Evolutionary conservation across 2,329 filamentous ascomycete genomes (phyloP), one percentile per base, ranked within the genome.

Genomic region (Talaromyces amestolkiae): DNA sequence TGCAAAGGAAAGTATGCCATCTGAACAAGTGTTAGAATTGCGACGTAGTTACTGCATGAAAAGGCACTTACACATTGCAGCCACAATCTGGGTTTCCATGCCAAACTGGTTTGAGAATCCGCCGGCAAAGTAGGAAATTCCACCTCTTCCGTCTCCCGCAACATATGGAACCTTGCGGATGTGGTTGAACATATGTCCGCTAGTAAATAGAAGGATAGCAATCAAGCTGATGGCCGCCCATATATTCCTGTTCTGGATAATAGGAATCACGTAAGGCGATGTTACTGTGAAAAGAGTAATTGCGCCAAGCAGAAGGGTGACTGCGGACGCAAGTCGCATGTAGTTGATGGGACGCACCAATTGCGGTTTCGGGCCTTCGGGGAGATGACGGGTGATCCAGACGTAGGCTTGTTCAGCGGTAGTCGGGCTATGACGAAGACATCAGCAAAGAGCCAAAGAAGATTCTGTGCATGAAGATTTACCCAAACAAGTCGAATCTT

Each of bases 111-210:
- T 97, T 78, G 94, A 92, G 80, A 99, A 99, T 0, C 95, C 94
- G 45, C 85, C 85, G 3, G 94, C 92, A 78, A 99, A 95, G 78
- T 98, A 98, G 74, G 81, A 91, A 68, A 99, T 87, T 5, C 93
- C 93, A 19, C 95, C 95, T 63, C 86, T 88, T 43, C 92, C 92
- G 75, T 98, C 89, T 49, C 90, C 91, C 49, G 88, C 85, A 37
- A 98, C 92, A 72, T 99, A 99, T 2, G 95, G 95, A 2, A 96
- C 92, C 77, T 95, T 94, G 72, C 96, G 88, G 75, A 99, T 99
- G 75, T 97, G 93, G 79, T 98, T 99, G 85, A 96, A 99, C 96
- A 99, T 99, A 80, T 98, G 93, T 45, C 95, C 96, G 72, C 91
- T 95, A 56, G 91, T 97, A 81, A 98, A 99, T 65, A 97, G 84